Conservation (phyloP, 78 protist species). For the Dictyostelium discoideum region dicty_2.7 NC_007088.5:8434501-8435000, state of each 20-base stretch:
- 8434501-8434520: background rate
- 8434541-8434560: background rate
- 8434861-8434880: background rate
- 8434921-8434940: background rate
- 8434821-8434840: background rate
- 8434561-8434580: background rate
- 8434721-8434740: constrained; percentile 2
- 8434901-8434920: background rate
- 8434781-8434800: background rate
- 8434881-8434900: too few species aligned
- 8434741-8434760: background rate
- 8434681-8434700: background rate
- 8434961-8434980: background rate
- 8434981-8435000: background rate
- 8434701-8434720: background rate
- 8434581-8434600: background rate
- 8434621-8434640: background rate
- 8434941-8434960: background rate
- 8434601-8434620: background rate
- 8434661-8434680: background rate
- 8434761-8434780: background rate
- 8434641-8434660: background rate
- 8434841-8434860: background rate
- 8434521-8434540: background rate
- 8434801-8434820: background rate